A percentile compares a stretch with the other conserved stretches of the same genome.
Evolutionary conservation across 1,284 basidiomycete genomes (phyloP).

Genomic region (Earliella scabrosa): DNA sequence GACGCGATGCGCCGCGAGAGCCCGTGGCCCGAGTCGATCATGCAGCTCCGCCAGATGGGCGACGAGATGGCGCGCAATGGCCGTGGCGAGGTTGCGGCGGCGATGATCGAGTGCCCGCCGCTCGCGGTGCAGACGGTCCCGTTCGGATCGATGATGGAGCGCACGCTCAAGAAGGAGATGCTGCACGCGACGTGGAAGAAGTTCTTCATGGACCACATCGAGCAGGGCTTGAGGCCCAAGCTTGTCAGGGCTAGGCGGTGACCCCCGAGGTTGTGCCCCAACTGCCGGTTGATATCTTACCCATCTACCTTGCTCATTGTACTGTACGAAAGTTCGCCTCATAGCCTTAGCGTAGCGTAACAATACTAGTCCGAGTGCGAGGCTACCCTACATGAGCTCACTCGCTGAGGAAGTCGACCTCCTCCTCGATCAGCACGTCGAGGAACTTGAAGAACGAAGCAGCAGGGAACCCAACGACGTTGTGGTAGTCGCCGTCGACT

Average conservation of each 20-base stretch:
- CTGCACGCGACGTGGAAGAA: constrained; percentile 27
- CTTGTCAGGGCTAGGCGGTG: neutral
- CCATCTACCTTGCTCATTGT: too few species aligned
- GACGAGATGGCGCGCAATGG: constrained; percentile 25
- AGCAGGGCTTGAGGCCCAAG: constrained; percentile 21
- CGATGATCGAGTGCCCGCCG: constrained; percentile 31
- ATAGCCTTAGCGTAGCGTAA: too few species aligned
- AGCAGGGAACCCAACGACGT: constrained; percentile 91
- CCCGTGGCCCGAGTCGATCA: constrained; percentile 31
- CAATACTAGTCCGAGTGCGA: neutral
- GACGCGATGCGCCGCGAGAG: constrained; percentile 19
- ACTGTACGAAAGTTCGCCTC: too few species aligned
- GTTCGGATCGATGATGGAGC: constrained; percentile 29
- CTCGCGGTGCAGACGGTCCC: constrained; percentile 34
- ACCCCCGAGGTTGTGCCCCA: neutral
- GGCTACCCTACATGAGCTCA: too few species aligned
- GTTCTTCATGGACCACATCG: constrained; percentile 22
- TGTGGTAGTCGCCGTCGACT: constrained; percentile 92
- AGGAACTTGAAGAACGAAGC: constrained; percentile 78
- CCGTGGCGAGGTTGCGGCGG: constrained; percentile 24
- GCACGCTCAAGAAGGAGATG: constrained; percentile 3
- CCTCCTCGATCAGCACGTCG: constrained; percentile 70
- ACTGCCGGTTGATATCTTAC: too few species aligned
- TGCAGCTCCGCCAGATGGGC: constrained; percentile 26
- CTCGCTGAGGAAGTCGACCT: constrained; percentile 67